Base-by-base conservation (phyloP, 345 rosid genomes). In the Xanthoceras sorbifolium region DNA sequence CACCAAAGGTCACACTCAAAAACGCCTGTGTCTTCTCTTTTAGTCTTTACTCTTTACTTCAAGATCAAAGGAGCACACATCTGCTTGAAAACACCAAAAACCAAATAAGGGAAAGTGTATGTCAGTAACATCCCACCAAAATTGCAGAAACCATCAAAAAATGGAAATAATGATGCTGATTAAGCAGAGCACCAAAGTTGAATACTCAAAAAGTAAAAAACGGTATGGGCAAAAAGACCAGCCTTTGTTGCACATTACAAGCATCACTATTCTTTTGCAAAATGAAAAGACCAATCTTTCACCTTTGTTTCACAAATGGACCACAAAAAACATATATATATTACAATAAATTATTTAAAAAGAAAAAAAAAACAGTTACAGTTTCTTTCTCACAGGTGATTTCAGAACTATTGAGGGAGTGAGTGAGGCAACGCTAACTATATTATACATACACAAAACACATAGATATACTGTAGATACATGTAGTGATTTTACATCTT, bases 221-320 rank as follows among this genome's bases (percentile, higher is more conserved):
- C 71, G 50, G 76, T 40, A 76, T 23, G 86, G 64, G 61, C 34
- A 75, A 77, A 67, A 71, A 38, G 54, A 59, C 34, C 70, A 67
- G 64, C 73, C 81, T 34, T 85, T 68, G 80, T 78, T 69, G 73
- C 80, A 36, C 52, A 64, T 69, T 59, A 78, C 89, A 83, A 87
- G 85, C 83, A 76, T 77, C 76, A 82, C 84, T 75, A 77, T 79
- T 86, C 82, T 79, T 84, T 76, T 32, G 84, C 81, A 81, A 82
- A 70, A 23, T 28, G 15, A 48, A 66, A 38, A 61, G 38, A 55
- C 42, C 59, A 60, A 31, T 29, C 28, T 36, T 70, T 80, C 75
- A 80, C 82, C 83, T 82, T 71, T 59, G 71, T 64, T 81, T 86
- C 86, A 78, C 73, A 79, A 34, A 72, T 34, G 36, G 55, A 59